Percentiles rank a stretch among this genome's conserved stretches.
phyloP scores from a whole-genome alignment of 78 protist species.

The Guillardia theta region DNA sequence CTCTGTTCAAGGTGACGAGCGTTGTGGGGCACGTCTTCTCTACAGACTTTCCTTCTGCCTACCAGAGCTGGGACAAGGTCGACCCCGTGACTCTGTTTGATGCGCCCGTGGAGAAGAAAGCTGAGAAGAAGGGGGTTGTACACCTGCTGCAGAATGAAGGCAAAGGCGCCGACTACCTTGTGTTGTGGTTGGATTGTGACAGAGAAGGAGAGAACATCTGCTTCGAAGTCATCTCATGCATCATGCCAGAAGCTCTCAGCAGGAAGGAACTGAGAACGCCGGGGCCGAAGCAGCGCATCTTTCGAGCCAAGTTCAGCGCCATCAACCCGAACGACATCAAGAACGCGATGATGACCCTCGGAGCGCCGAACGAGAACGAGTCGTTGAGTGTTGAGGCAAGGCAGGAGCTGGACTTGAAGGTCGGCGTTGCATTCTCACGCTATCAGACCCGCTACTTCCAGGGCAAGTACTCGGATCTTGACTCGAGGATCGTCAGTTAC shows the following conservation, averaged over 20 bases:
- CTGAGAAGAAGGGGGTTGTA: background rate
- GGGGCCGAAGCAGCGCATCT: background rate
- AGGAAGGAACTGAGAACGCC: background rate
- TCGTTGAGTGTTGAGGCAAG: constrained; percentile 70
- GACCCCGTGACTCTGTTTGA: constrained; percentile 32
- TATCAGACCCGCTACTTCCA: background rate
- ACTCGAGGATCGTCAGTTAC: background rate
- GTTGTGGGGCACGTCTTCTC: constrained; percentile 56
- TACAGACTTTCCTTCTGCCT: constrained; percentile 45
- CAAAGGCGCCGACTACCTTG: constrained; percentile 39
- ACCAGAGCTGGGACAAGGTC: constrained; percentile 47
- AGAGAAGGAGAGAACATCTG: constrained; percentile 86
- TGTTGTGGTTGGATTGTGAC: constrained; percentile 83
- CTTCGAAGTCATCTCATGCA: constrained; percentile 61
- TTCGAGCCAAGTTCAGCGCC: background rate
- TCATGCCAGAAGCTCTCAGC: background rate
- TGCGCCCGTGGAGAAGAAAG: background rate
- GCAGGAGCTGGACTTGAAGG: constrained; percentile 53
- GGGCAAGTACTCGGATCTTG: background rate
- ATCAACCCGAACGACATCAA: background rate
- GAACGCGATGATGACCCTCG: background rate
- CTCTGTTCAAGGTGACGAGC: background rate
- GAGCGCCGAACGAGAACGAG: constrained; percentile 55
- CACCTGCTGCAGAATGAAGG: constrained; percentile 50
- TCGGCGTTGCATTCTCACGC: constrained; percentile 53